Base-by-base conservation (phyloP, 805 yeast species). In the Zygoascus biomembranicola region DNA sequence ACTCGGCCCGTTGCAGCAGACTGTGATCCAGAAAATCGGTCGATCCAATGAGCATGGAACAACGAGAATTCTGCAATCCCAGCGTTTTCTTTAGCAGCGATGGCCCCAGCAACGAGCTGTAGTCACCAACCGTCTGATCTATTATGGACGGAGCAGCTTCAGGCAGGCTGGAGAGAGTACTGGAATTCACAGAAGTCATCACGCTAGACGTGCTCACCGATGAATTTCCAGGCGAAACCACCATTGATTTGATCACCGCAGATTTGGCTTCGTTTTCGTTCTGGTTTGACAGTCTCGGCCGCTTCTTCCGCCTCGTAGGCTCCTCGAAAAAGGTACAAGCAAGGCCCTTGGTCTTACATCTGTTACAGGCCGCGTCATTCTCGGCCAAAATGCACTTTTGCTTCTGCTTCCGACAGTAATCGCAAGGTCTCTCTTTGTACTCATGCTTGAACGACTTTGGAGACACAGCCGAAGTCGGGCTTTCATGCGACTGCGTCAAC, bases 21-120 rank as follows among this genome's bases (percentile, higher is more conserved):
- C 23, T 79, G 75, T 26, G 80, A 74, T 66, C 90, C 97, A 66
- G 84, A 87, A 86, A 75, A 20, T 96, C 88, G 0, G 95, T 85
- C 1, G 95, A 82, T 1, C 97, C 97, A 26, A 90, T 83, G 61
- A 81, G 85, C 63, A 87, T 87, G 28, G 95, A 84, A 0, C 95
- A 87, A 53, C 97, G 73, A 1, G 97, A 96, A 62, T 82, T 87
- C 64, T 88, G 52, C 26, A 50, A 31, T 10, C 52, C 52, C 11
- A 50, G 39, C 2, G 52, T 50, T 43, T 43, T 42, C 19, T 50
- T 50, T 2, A 50, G 48, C 19, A 50, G 28, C 5, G 52, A 50
- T 5, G 52, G 52, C 14, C 52, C 52, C 20, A 19, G 41, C 39
- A 50, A 28, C 11, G 45, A 35, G 14, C 47, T 32, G 28, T 50